phyloP scores from a whole-genome alignment of 306 rosid genomes.

The Vachellia pachyceras region DNA sequence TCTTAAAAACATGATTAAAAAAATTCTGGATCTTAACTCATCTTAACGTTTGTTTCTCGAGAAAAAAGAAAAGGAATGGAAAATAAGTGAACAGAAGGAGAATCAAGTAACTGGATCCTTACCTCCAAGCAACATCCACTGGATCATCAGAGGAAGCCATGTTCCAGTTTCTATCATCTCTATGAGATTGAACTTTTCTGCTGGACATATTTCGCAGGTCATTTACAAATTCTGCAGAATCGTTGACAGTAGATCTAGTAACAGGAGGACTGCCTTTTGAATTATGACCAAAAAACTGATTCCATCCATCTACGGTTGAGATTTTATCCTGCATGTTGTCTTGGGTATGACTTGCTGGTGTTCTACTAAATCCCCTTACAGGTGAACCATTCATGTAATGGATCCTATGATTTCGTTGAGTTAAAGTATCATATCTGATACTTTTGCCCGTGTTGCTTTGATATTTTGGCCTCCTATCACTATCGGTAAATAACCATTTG shows the following conservation, averaged over 20 bases:
- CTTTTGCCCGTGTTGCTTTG: slow-evolving; percentile 49
- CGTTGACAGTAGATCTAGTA: slow-evolving; percentile 46
- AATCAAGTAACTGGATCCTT: slow-evolving; percentile 36
- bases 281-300: slow-evolving; percentile 43
- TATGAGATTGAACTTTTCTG: slow-evolving; percentile 50
- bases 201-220: slow-evolving; percentile 45
- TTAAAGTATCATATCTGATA: slow-evolving; percentile 55
- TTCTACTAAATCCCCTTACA: slow-evolving; percentile 49
- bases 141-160: slow-evolving; percentile 54
- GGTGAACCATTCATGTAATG: slow-evolving; percentile 53
- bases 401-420: slow-evolving; percentile 45
- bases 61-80: background rate
- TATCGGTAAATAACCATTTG: slow-evolving; percentile 43
- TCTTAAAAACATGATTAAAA: background rate
- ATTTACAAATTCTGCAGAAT: slow-evolving; percentile 47
- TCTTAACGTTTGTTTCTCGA: background rate
- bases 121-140: slow-evolving; percentile 73
- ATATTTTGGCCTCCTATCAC: slow-evolving; percentile 47
- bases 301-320: slow-evolving; percentile 56
- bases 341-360: slow-evolving; percentile 44
- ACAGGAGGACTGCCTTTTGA: slow-evolving; percentile 55
- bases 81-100: background rate
- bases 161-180: slow-evolving; percentile 58
- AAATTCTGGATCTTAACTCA: background rate
- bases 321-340: slow-evolving; percentile 44